Conservation (phyloP, 352 stramenopile genomes). For the Sclerospora graminicola region DNA sequence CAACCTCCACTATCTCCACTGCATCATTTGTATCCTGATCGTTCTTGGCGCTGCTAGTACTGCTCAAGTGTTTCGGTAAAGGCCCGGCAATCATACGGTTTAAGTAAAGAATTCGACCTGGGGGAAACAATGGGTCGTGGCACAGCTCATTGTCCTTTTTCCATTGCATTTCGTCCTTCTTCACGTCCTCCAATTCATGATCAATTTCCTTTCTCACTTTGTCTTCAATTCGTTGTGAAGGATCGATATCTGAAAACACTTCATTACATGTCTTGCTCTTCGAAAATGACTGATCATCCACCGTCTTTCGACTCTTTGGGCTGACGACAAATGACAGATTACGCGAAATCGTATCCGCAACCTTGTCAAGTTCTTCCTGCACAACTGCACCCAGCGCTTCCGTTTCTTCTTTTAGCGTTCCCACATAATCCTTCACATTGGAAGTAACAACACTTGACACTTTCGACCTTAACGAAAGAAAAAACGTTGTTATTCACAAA, state of each 20-base stretch:
- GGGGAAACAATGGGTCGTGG: constrained; percentile 57
- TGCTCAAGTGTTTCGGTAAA: constrained; percentile 1
- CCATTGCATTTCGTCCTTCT: constrained; percentile 14
- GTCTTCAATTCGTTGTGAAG: constrained; percentile 9
- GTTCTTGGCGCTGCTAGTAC: background rate
- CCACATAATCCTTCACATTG: constrained; percentile 45
- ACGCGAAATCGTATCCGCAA: constrained; percentile 17
- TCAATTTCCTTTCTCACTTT: constrained; percentile 9
- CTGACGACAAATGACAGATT: constrained; percentile 18
- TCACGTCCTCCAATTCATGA: constrained; percentile 8
- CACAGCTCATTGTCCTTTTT: constrained; percentile 24
- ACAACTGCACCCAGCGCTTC: constrained; percentile 31
- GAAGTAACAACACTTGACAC: constrained; percentile 41
- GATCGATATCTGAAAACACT: constrained; percentile 12
- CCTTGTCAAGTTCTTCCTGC: constrained; percentile 35
- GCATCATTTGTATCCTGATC: constrained; percentile 9
- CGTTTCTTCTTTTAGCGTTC: constrained; percentile 47
- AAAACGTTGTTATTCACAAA: background rate
- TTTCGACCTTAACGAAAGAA: constrained; percentile 24
- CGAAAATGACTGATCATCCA: background rate
- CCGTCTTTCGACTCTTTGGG: constrained; percentile 1
- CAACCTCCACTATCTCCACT: constrained; percentile 56
- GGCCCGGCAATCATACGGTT: constrained; percentile 23
- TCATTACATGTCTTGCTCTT: constrained; percentile 2
- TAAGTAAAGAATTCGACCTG: constrained; percentile 61